Base-by-base conservation (phyloP, 2,329 filamentous ascomycete genomes). In the Fusarium sp. region DNA sequence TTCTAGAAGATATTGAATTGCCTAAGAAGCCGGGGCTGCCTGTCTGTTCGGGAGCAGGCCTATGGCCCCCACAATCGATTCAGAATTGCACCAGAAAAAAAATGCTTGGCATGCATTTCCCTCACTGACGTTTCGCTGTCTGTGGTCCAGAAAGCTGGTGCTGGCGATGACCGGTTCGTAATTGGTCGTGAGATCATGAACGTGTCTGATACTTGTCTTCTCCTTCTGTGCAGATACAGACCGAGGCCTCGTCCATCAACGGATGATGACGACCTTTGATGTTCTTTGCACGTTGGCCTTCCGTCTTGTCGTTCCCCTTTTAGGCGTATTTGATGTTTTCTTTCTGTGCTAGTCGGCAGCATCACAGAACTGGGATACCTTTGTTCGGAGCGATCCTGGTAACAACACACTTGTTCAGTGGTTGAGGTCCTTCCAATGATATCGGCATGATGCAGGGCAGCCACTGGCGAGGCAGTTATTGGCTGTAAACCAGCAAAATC, bases 1-100 rank as follows among this genome's bases (percentile, higher is more conserved):
- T 77, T 76, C 75, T 77, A 74, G 74, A 77, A 77, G 32, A 52
- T 53, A 28, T 61, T 33, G n/a, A 33, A 33, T 18, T 50, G 30
- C 47, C 16, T 23, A 50, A 33, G 30, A 33, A 33, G 47, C 47
- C n/a, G 16, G 47, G 47, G 19, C 40, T 72, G 65, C 49, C 64
- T 64, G 70, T 53, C 60, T 64, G 40, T 56, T 64, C 38, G 38
- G 59, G 43, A 64, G 40, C 47, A 68, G 64, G 35, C 53, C 47
- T 35, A n/a, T 44, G 40, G 46, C 58, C 71, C 72, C 50, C 68
- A 73, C 59, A 65, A 18, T 68, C 67, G 68, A 52, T 67, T 67
- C 42, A 58, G 35, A 64, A 43, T 57, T 33, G 52, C 49, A 32
- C 11, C 50, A n/a, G 28, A 9, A 37, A 44, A 28, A 30, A 52